Evolutionary conservation across 2,329 filamentous ascomycete genomes (phyloP).

Genomic region (Xylaria sp.): DNA sequence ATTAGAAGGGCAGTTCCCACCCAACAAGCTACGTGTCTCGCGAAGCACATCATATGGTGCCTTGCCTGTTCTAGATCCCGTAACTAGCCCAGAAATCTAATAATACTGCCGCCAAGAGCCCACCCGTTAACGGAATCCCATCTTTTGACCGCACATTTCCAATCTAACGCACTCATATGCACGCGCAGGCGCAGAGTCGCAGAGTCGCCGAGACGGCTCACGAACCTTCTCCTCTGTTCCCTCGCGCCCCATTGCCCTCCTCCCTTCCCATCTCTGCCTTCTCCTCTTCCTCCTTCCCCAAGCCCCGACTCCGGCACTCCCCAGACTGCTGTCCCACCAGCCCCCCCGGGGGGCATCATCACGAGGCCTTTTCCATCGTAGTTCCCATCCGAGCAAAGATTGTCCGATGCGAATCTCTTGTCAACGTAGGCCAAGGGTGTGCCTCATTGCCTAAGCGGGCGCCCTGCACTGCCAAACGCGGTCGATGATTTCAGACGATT

Average conservation of each 20-base stretch:
- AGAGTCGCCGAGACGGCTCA: too few species aligned
- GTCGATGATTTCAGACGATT: too few species aligned
- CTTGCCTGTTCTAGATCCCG: background rate
- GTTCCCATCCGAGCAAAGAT: slow-evolving; percentile 2
- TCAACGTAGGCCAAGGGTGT: background rate
- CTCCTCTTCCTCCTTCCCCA: background rate
- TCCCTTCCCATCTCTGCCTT: slow-evolving; percentile 2
- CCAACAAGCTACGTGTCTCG: background rate
- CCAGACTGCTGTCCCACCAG: slow-evolving; percentile 12
- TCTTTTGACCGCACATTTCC: slow-evolving; percentile 6
- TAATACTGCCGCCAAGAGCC: too few species aligned
- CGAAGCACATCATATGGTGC: background rate
- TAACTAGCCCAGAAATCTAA: background rate
- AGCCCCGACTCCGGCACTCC: background rate
- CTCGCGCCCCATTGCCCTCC: slow-evolving; percentile 1
- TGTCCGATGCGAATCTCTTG: slow-evolving; percentile 3
- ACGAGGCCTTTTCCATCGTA: slow-evolving; percentile 16
- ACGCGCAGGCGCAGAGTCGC: background rate
- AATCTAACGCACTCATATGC: background rate
- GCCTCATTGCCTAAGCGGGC: background rate
- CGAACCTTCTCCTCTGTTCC: slow-evolving; percentile 1
- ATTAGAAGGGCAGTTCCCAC: background rate
- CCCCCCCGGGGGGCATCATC: slow-evolving; percentile 2
- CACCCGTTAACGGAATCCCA: background rate
- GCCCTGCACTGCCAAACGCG: background rate